phyloP scores from a whole-genome alignment of 1,284 basidiomycete genomes.

The Boletus semigastroideus region DNA sequence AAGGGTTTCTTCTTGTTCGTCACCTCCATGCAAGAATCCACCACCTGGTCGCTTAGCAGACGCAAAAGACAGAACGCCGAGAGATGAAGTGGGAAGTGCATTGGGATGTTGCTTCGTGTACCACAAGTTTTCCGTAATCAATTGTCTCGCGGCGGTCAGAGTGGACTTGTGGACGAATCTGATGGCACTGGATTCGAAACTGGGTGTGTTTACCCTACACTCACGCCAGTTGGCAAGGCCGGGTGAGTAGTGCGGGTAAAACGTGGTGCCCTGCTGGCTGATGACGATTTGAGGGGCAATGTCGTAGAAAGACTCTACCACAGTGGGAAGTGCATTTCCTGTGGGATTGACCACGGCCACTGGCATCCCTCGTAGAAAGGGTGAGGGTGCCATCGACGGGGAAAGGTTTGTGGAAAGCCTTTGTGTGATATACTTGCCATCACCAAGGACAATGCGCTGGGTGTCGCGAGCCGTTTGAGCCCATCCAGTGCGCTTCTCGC shows the following conservation, averaged over 20 bases:
- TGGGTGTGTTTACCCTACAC: constrained; percentile 5
- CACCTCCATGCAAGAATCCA: constrained; percentile 45
- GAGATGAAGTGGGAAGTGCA: constrained; percentile 26
- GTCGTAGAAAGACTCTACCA: constrained; percentile 33
- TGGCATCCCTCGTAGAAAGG: constrained; percentile 18
- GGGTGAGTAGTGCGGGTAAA: constrained; percentile 41
- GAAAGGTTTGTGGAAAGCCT: constrained; percentile 22
- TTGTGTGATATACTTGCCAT: constrained; percentile 48
- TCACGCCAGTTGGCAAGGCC: constrained; percentile 38
- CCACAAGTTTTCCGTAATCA: constrained; percentile 13
- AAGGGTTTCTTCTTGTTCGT: constrained; percentile 48
- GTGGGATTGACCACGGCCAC: constrained; percentile 4
- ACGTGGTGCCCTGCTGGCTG: constrained; percentile 40
- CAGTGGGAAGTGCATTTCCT: not conserved
- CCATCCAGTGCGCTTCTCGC: constrained; percentile 31
- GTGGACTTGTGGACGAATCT: constrained; percentile 35
- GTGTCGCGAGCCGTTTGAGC: constrained; percentile 41
- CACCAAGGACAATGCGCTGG: constrained; percentile 40
- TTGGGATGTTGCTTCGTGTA: constrained; percentile 19
- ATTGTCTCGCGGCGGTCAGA: constrained; percentile 35
- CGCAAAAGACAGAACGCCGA: constrained; percentile 49
- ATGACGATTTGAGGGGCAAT: constrained; percentile 39
- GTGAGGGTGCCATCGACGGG: constrained; percentile 21
- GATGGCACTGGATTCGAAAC: constrained; percentile 9
- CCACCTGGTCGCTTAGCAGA: constrained; percentile 48